Conservation (phyloP, 305 asterid genomes). For the Rubia balearica region DNA sequence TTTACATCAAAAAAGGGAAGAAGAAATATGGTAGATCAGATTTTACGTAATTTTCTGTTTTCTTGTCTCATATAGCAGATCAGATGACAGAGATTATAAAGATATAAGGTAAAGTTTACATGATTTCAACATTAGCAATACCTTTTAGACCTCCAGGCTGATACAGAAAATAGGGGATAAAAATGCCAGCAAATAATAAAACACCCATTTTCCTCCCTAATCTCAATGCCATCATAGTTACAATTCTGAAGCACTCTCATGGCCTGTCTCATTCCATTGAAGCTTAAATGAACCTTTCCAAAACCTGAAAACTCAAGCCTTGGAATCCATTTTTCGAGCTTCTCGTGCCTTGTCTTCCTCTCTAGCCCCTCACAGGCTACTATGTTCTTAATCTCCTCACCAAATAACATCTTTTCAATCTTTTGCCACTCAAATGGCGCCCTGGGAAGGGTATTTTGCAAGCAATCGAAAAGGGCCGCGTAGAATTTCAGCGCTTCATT, state of each 20-base stretch:
- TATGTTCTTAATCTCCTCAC: conserved; percentile 59
- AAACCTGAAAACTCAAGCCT: conserved; percentile 60
- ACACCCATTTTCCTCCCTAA: conserved; percentile 52
- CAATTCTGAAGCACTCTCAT: conserved; percentile 50
- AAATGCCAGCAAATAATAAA: conserved; percentile 61
- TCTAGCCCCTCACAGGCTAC: conserved; percentile 60
- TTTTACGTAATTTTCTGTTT: background rate
- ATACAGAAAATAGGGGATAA: conserved; percentile 56
- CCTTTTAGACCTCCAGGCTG: conserved; percentile 56
- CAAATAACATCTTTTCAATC: conserved; percentile 55
- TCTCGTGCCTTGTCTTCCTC: conserved; percentile 56
- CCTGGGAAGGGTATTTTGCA: conserved; percentile 48
- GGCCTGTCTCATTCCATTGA: conserved; percentile 49
- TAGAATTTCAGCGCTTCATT: conserved; percentile 51
- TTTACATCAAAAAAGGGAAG: background rate
- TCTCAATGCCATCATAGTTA: conserved; percentile 46
- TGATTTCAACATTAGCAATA: background rate
- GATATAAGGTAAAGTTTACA: background rate
- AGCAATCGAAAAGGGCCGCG: conserved; percentile 66
- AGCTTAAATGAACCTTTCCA: conserved; percentile 48
- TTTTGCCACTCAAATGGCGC: conserved; percentile 42
- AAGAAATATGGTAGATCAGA: no score
- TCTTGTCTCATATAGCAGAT: background rate
- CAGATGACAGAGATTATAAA: background rate
- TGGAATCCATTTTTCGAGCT: conserved; percentile 59